phyloP scores from a whole-genome alignment of 495 filamentous ascomycete genomes.

The Oidiodendron maius region DNA sequence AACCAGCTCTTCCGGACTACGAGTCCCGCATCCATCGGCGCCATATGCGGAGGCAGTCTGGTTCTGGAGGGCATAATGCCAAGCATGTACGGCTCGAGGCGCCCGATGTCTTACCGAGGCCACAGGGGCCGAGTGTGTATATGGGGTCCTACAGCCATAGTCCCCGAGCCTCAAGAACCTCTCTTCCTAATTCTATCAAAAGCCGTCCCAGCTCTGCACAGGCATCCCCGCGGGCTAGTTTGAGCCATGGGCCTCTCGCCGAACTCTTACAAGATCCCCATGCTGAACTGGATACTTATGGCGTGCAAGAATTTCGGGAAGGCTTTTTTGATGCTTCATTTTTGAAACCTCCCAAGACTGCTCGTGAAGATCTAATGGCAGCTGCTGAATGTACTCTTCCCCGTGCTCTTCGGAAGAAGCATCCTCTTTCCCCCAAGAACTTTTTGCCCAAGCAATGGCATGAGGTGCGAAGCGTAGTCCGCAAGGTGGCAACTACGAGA shows the following conservation, averaged over 20 bases:
- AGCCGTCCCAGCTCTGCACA: slow-evolving; percentile 14
- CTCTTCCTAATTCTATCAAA: slow-evolving; percentile 2
- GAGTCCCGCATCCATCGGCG: slow-evolving; percentile 8
- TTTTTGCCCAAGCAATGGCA: slow-evolving; percentile 42
- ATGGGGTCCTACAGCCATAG: slow-evolving; percentile 25
- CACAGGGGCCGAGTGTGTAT: slow-evolving; percentile 23
- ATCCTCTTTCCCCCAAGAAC: slow-evolving; percentile 33
- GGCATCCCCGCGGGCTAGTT: slow-evolving; percentile 24
- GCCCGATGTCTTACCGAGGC: slow-evolving; percentile 9
- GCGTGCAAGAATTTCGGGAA: slow-evolving; percentile 47
- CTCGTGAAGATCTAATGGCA: slow-evolving; percentile 28
- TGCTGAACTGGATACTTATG: slow-evolving; percentile 42
- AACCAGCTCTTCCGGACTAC: not conserved
- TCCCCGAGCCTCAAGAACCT: slow-evolving; percentile 7
- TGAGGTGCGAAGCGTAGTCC: slow-evolving; percentile 28
- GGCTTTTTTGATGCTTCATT: slow-evolving; percentile 57
- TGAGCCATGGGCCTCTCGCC: slow-evolving; percentile 30
- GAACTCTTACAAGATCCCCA: slow-evolving; percentile 30
- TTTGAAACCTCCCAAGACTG: slow-evolving; percentile 35
- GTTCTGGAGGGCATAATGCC: not conserved
- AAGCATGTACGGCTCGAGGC: not conserved
- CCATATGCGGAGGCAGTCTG: not conserved
- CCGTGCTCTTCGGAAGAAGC: slow-evolving; percentile 28
- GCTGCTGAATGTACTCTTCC: slow-evolving; percentile 34
- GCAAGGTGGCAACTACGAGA: slow-evolving; percentile 32